Evolutionary conservation across 441 rosid genomes (phyloP).

Genomic region (Cnidoscolus chayamansa): DNA sequence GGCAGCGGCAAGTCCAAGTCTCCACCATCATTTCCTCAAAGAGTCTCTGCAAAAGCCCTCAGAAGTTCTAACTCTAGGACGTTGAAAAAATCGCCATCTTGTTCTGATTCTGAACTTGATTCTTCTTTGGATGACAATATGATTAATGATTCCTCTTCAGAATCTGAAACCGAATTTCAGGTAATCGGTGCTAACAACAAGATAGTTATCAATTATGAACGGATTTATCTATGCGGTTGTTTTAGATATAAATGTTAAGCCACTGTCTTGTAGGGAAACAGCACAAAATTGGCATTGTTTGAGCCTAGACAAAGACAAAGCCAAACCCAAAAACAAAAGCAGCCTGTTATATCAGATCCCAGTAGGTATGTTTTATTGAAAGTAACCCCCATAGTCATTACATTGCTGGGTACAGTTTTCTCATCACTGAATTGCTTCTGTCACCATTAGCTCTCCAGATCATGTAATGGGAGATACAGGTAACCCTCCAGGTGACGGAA

Average conservation of each 20-base stretch:
- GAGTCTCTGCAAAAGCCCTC: conserved; percentile 36
- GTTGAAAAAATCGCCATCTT: conserved; percentile 18
- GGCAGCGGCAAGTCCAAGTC: conserved; percentile 28
- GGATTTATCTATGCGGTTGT: conserved; percentile 36
- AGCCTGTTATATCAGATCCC: conserved; percentile 36
- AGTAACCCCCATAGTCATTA: conserved; percentile 10
- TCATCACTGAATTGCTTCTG: conserved; percentile 31
- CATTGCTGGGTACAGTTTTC: conserved; percentile 20
- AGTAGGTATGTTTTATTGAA: conserved; percentile 38
- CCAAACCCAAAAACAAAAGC: conserved; percentile 34
- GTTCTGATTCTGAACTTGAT: conserved; percentile 40
- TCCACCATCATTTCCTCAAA: conserved; percentile 42
- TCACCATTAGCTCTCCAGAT: conserved; percentile 31
- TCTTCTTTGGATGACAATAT: conserved; percentile 27
- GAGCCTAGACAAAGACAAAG: conserved; percentile 25
- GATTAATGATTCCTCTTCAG: conserved; percentile 29
- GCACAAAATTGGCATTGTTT: conserved; percentile 36
- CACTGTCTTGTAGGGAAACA: conserved; percentile 46
- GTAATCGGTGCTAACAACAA: conserved; percentile 41
- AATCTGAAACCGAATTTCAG: conserved; percentile 41
- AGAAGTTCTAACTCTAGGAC: conserved; percentile 6
- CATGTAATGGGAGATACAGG: conserved; percentile 47
- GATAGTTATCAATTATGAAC: conserved; percentile 17
- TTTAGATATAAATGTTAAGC: conserved; percentile 20
- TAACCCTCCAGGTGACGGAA: conserved; percentile 39